Conservation (phyloP, 192 early-diverging fungal genomes). For the Backusella sp. region DNA sequence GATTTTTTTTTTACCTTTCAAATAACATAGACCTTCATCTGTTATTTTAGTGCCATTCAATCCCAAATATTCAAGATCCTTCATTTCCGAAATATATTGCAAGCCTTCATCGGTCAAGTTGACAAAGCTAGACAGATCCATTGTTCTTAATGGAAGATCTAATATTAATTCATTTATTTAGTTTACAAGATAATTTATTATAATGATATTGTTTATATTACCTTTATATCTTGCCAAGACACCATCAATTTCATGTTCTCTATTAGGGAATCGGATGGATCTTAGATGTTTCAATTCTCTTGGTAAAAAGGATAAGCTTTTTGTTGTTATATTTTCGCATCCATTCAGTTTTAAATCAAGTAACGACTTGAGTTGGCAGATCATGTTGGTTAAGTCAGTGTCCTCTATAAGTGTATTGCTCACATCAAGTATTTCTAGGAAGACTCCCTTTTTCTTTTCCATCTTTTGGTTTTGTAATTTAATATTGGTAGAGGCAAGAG, state of each 20-base stretch:
- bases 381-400: not conserved
- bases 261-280: constrained; percentile 46
- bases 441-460: not conserved
- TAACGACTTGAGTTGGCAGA: not conserved
- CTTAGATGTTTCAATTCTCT: constrained; percentile 30
- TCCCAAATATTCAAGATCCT: constrained; percentile 39
- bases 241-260: constrained; percentile 46
- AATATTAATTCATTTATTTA: constrained; percentile 10
- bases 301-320: not conserved
- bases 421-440: not conserved
- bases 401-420: constrained; percentile 8
- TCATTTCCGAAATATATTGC: constrained; percentile 32
- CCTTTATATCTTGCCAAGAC: constrained; percentile 37
- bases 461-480: constrained; percentile 20
- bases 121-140: constrained; percentile 47
- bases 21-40: constrained; percentile 40
- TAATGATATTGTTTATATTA: constrained; percentile 16
- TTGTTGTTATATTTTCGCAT: not conserved
- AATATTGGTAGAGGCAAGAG: constrained; percentile 27
- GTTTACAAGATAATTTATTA: not conserved
- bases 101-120: constrained; percentile 45
- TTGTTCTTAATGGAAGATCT: constrained; percentile 42
- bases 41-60: constrained; percentile 49
- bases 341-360: not conserved
- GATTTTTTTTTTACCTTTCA: constrained; percentile 13